A percentile compares a stretch with the other conserved stretches of the same genome.
Conservation (phyloP, 805 yeast genomes). For the Schwanniomyces pseudopolymorphus region DNA sequence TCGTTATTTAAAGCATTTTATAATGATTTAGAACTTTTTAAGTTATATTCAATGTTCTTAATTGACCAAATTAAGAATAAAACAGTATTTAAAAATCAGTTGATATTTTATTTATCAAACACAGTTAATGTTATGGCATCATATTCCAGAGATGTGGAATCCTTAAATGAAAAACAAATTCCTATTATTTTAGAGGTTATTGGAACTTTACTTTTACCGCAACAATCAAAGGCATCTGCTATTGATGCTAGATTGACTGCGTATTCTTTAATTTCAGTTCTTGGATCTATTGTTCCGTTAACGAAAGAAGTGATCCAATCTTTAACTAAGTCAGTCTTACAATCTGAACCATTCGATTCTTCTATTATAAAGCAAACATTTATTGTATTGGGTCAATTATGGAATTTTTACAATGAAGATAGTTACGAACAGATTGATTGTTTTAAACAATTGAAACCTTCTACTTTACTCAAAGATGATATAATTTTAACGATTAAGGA, state of each 20-base stretch:
- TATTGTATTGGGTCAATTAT: constrained; percentile 41
- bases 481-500: constrained; percentile 12
- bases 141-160: constrained; percentile 44
- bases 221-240: constrained; percentile 6
- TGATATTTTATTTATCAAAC: constrained; percentile 77
- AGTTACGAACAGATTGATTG: constrained; percentile 11
- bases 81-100: constrained; percentile 63
- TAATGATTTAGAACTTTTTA: constrained; percentile 65
- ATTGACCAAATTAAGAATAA: constrained; percentile 50
- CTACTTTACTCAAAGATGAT: constrained; percentile 4
- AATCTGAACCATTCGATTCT: constrained; percentile 21
- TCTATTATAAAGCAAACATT: constrained; percentile 29
- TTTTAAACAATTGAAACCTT: constrained; percentile 15
- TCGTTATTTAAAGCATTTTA: constrained; percentile 70
- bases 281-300: constrained; percentile 71
- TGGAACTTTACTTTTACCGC: constrained; percentile 49
- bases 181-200: constrained; percentile 60
- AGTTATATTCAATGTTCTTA: constrained; percentile 60
- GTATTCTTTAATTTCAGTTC: constrained; percentile 76
- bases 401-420: constrained; percentile 21
- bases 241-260: constrained; percentile 77
- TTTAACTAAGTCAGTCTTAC: constrained; percentile 33
- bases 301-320: constrained; percentile 25
- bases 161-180: constrained; percentile 46
- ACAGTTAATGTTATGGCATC: constrained; percentile 70